Evolutionary conservation across 352 stramenopile species (phyloP), one percentile per base, ranked within the genome.

Genomic region (Phytophthora hibernalis): DNA sequence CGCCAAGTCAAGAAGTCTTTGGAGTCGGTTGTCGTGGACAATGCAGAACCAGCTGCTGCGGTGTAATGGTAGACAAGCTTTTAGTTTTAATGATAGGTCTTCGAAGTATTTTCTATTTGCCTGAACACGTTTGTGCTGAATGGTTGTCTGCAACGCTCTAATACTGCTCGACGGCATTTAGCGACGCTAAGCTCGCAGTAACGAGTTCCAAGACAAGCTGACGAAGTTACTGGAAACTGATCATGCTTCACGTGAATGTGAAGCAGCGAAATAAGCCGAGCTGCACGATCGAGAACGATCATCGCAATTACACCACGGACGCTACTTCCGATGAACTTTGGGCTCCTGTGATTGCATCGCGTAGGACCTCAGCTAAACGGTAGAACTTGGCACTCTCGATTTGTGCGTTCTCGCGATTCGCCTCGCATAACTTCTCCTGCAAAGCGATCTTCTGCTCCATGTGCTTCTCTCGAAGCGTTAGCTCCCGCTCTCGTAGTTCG

Each of bases 401-500:
- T 42, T 89, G 74, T 22, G 76, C 76, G 9, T 65, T 76, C 18
- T 90, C 76, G 16, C 74, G 59, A 12, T 68, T 74, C n/a, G 80
- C 53, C 21, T 83, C 74, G 30, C 71, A 63, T 24, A 81, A 57
- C 54, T 90, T 90, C 40, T 89, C 77, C 52, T 89, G 82, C 35
- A 89, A 62, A 20, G 73, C 43, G 28, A 83, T 79, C 33, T 89
- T 75, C 49, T 90, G 83, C 28, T 80, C 74, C 77, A 93, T 75
- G 43, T 85, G 74, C 62, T 89, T 86, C 35, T 90, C 77, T 49
- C 79, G 79, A 52, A 89, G 71, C 10, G 77, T 77, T 5, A 92
- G 54, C 26, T 91, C 83, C 18, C 82, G 82, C 44, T 93, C 85
- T 13, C 80, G 80, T 12, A 92, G 74, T 49, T 92, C 86, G 16